These are phyloP conservation scores for Suhomyces bolitotheri DNA, from an alignment of 1,139 yeast species.

Conservation along the genomic window DNA sequence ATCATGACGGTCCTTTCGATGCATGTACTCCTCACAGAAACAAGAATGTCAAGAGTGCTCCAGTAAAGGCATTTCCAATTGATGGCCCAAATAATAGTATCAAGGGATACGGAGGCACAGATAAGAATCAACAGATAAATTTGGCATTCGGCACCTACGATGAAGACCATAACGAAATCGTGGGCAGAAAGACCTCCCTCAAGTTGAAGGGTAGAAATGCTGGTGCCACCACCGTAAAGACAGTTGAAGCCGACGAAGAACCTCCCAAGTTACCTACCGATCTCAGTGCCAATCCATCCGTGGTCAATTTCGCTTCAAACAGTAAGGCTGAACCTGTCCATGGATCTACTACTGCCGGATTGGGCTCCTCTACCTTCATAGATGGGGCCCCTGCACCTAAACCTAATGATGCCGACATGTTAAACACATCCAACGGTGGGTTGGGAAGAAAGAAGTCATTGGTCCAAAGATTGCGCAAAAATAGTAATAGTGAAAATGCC, in stretches of 20 bases:
- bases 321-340: slow-evolving; percentile 72
- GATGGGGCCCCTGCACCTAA: slow-evolving; percentile 95
- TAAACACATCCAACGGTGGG: slow-evolving; percentile 35
- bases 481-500: slow-evolving; percentile 37
- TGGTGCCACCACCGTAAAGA: slow-evolving; percentile 9
- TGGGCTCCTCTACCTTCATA: slow-evolving; percentile 87
- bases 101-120: slow-evolving; percentile 56
- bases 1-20: slow-evolving; percentile 98
- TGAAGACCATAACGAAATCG: slow-evolving; percentile 39
- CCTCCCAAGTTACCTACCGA: slow-evolving; percentile 25
- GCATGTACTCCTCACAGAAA: slow-evolving; percentile 97
- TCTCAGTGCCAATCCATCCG: slow-evolving; percentile 47
- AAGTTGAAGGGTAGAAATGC: slow-evolving; percentile 20
- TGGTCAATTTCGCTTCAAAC: slow-evolving; percentile 69
- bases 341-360: slow-evolving; percentile 81
- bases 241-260: slow-evolving; percentile 12
- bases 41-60: slow-evolving; percentile 77
- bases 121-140: slow-evolving; percentile 57
- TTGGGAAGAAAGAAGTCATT: slow-evolving; percentile 74
- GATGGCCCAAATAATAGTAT: slow-evolving; percentile 93
- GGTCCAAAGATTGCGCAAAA: slow-evolving; percentile 62
- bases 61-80: slow-evolving; percentile 91
- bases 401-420: slow-evolving; percentile 26
- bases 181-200: slow-evolving; percentile 29
- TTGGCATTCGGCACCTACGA: slow-evolving; percentile 59